Evolutionary conservation across 441 rosid species (phyloP).

Genomic region (Hypseocharis bilobata): DNA sequence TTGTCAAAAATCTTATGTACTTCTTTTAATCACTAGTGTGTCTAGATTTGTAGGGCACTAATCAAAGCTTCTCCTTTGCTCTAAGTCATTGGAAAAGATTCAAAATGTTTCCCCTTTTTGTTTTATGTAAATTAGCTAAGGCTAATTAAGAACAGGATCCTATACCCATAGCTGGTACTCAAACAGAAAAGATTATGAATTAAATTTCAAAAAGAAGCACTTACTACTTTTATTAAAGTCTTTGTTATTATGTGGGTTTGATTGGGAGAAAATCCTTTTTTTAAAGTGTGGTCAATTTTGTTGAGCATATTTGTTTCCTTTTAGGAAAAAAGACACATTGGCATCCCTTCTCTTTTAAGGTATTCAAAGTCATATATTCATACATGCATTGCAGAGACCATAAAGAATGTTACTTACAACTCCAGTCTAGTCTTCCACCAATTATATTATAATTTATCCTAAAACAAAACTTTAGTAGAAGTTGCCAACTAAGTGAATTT

Average conservation of each 20-base stretch:
- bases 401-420: background rate
- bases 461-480: background rate
- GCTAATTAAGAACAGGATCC: too few relatives aligned
- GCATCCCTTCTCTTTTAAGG: background rate
- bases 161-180: background rate
- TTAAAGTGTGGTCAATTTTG: background rate
- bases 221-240: too few relatives aligned
- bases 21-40: background rate
- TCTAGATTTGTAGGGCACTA: background rate
- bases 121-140: background rate
- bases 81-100: background rate
- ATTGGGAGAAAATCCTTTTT: background rate
- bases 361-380: background rate
- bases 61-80: constrained; percentile 5
- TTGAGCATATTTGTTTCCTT: constrained; percentile 1
- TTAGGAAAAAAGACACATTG: background rate
- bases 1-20: background rate
- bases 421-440: background rate
- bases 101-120: background rate
- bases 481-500: background rate
- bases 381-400: too few relatives aligned
- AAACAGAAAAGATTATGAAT: background rate
- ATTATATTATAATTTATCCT: background rate
- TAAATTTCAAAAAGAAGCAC: background rate
- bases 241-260: too few relatives aligned